A percentile compares a stretch with the other conserved stretches of the same genome.
Evolutionary conservation across 2,329 filamentous ascomycete species (phyloP).

Genomic region (Sporothrix inflata): DNA sequence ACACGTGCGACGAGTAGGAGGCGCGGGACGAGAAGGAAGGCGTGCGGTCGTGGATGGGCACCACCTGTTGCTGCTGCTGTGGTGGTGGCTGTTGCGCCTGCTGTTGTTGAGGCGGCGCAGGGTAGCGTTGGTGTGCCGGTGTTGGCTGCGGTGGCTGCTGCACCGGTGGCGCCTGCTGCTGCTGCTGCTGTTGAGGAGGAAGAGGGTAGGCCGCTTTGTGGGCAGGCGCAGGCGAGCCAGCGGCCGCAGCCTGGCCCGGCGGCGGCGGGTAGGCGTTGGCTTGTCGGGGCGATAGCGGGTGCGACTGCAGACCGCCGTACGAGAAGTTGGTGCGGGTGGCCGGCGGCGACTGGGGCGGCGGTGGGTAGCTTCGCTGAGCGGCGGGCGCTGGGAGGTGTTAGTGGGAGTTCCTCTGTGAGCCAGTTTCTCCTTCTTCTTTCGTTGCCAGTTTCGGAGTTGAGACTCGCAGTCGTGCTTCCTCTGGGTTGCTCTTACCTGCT

Average conservation of each 20-base stretch:
- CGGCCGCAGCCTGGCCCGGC: constrained; percentile 37
- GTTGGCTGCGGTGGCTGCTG: constrained; percentile 35
- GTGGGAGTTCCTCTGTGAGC: not conserved
- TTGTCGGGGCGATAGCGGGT: constrained; percentile 34
- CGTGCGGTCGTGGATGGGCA: constrained; percentile 45
- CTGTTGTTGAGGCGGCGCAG: constrained; percentile 34
- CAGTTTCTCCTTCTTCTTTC: not conserved
- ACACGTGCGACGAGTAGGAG: constrained; percentile 33
- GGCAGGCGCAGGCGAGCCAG: constrained; percentile 38
- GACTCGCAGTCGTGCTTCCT: not conserved
- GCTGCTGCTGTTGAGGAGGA: constrained; percentile 40
- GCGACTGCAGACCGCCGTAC: constrained; percentile 39
- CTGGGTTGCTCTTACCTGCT: constrained; percentile 9
- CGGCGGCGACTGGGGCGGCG: constrained; percentile 44
- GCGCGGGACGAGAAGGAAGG: constrained; percentile 36
- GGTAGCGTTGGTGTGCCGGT: constrained; percentile 41
- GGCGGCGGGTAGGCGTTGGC: constrained; percentile 42
- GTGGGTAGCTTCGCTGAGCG: constrained; percentile 41
- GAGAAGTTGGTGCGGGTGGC: constrained; percentile 45
- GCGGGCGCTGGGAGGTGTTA: constrained; percentile 26
- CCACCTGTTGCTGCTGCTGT: constrained; percentile 39
- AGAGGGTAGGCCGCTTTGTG: constrained; percentile 41
- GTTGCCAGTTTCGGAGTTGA: no score
- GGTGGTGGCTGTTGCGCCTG: constrained; percentile 32
- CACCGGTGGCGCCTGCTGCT: constrained; percentile 37